phyloP scores from a whole-genome alignment of 2,329 filamentous ascomycete genomes.

The Neofusicoccum sp. region DNA sequence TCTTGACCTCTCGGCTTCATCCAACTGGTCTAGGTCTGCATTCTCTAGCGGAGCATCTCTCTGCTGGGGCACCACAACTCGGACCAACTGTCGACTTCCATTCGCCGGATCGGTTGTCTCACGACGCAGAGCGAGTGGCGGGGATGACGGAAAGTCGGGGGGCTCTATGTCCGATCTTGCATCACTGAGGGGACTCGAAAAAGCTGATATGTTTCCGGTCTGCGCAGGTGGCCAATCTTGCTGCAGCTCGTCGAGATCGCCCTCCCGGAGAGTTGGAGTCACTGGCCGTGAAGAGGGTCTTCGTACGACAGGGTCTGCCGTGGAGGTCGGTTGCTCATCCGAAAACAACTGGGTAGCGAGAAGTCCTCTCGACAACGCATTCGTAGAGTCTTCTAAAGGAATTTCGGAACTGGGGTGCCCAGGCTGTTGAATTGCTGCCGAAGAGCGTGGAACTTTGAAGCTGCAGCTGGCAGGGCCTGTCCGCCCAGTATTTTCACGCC shows the following conservation, averaged over 20 bases:
- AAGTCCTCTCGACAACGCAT: not conserved
- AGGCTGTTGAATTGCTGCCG: not conserved
- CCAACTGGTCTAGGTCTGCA: not conserved
- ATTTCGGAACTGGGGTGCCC: not conserved
- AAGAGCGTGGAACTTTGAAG: not conserved
- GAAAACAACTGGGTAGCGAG: slow-evolving; percentile 9
- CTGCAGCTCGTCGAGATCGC: slow-evolving; percentile 16
- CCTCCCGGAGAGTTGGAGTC: not conserved
- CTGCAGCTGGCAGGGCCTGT: too few species aligned
- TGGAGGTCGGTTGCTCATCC: not conserved
- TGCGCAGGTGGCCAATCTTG: not conserved
- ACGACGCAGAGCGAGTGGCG: not conserved
- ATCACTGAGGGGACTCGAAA: slow-evolving; percentile 12
- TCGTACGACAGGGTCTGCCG: not conserved
- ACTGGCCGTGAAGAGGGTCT: not conserved
- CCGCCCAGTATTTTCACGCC: too few species aligned
- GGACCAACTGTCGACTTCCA: not conserved
- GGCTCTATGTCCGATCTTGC: slow-evolving; percentile 2
- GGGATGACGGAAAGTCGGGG: not conserved
- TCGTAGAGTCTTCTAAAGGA: not conserved
- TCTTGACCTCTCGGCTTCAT: not conserved
- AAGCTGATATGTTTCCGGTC: not conserved
- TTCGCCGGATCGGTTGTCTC: too few species aligned
- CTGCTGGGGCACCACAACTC: not conserved
- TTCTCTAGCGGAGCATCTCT: not conserved